Conservation (phyloP, 257 asterid species). For the Linderniella brevidens region DNA sequence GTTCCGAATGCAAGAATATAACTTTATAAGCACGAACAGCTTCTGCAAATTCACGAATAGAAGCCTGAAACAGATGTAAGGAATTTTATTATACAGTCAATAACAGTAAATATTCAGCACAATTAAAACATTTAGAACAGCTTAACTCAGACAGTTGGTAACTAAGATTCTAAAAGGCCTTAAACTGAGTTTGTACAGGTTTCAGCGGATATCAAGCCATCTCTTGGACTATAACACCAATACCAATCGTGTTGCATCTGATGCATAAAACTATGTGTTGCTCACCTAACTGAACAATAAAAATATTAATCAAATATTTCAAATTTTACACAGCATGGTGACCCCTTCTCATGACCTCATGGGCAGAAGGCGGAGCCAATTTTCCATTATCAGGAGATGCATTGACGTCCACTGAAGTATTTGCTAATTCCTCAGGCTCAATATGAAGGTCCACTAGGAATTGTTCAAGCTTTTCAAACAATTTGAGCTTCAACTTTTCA, state of each 20-base stretch:
- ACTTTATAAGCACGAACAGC: conserved; percentile 91
- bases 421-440: conserved; percentile 41
- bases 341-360: conserved; percentile 37
- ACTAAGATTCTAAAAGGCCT: too few relatives aligned
- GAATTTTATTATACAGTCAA: neutral
- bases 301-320: neutral
- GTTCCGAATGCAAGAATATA: conserved; percentile 78
- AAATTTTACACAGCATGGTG: neutral
- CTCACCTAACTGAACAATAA: too few relatives aligned
- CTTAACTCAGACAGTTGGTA: too few relatives aligned
- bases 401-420: conserved; percentile 20
- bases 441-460: conserved; percentile 76
- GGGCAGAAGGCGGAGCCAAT: conserved; percentile 23
- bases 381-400: conserved; percentile 31
- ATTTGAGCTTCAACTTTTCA: conserved; percentile 73
- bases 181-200: too few relatives aligned
- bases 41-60: conserved; percentile 80
- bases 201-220: neutral
- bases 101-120: too few relatives aligned
- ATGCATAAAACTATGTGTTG: neutral
- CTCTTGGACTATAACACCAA: neutral
- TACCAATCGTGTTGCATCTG: neutral
- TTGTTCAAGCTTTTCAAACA: conserved; percentile 87
- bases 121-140: too few relatives aligned
- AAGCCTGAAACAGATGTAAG: conserved; percentile 34